Percentiles rank a stretch among this genome's conserved stretches.
phyloP scores from a whole-genome alignment of 179 eudicot genomes.

The Camellia oleifera region DNA sequence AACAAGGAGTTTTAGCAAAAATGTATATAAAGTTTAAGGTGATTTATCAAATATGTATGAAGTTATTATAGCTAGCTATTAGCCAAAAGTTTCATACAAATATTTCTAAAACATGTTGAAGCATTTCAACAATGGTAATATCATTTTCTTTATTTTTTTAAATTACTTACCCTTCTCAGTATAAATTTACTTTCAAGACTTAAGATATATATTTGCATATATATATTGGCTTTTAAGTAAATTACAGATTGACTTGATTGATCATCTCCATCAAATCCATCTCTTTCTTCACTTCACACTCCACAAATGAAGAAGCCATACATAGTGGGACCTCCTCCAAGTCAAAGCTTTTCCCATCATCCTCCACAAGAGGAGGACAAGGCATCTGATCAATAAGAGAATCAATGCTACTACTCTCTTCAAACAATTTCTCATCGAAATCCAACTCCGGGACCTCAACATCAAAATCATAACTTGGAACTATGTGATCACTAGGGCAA shows the following conservation, averaged over 20 bases:
- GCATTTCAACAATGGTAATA: background rate
- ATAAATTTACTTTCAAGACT: background rate
- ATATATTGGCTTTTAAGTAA: no score
- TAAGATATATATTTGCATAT: background rate
- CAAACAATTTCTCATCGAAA: constrained; percentile 48
- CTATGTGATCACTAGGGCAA: constrained; percentile 15
- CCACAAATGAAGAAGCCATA: constrained; percentile 28
- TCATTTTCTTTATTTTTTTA: background rate
- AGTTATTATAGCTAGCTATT: background rate
- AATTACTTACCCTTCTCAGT: no score
- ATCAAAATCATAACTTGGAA: constrained; percentile 32
- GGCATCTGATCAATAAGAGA: constrained; percentile 38
- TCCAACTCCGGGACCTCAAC: constrained; percentile 46
- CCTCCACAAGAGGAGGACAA: constrained; percentile 10
- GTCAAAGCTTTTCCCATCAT: constrained; percentile 18
- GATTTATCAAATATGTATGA: no score
- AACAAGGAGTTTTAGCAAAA: no score
- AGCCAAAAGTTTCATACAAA: constrained; percentile 8
- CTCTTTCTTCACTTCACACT: constrained; percentile 57
- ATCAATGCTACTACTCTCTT: constrained; percentile 36
- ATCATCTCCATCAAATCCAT: constrained; percentile 77
- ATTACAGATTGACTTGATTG: constrained; percentile 37
- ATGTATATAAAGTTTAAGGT: no score
- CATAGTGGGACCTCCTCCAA: constrained; percentile 25
- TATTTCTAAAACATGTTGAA: background rate